These are phyloP conservation scores for Yamadazyma atlantica DNA, from an alignment of 1,139 yeast species.

Conservation along the genomic window DNA sequence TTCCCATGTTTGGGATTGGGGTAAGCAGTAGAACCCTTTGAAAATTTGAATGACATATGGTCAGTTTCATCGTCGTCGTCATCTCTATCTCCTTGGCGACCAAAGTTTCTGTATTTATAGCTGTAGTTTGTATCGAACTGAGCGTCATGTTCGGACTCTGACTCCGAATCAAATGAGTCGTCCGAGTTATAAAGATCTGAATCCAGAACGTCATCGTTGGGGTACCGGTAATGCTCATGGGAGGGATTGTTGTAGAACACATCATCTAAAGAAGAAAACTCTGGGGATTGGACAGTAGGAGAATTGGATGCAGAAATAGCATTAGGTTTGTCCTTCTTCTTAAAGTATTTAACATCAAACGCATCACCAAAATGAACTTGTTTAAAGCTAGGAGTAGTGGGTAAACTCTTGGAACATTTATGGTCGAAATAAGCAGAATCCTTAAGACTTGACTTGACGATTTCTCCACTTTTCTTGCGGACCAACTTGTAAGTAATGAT, in stretches of 20 bases:
- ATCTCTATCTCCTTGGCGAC: constrained; percentile 4
- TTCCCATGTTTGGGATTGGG: constrained; percentile 22
- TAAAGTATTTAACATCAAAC: constrained; percentile 57
- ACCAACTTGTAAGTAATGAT: constrained; percentile 32
- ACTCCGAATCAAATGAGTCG: constrained; percentile 4
- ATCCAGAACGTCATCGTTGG: constrained; percentile 1
- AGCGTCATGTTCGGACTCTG: constrained; percentile 8
- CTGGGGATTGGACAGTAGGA: constrained; percentile 39
- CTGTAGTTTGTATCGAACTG: constrained; percentile 11
- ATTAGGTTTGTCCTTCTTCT: constrained; percentile 67
- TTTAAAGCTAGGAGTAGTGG: constrained; percentile 71
- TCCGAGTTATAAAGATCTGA: constrained; percentile 17
- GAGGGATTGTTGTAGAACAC: no score
- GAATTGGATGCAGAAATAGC: constrained; percentile 71
- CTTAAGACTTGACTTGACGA: constrained; percentile 73
- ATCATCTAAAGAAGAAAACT: constrained; percentile 13
- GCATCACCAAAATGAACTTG: constrained; percentile 76
- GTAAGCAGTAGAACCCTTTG: constrained; percentile 22
- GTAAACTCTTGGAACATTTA: constrained; percentile 59
- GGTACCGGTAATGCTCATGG: not conserved
- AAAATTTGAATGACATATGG: constrained; percentile 12
- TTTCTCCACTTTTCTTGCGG: constrained; percentile 78
- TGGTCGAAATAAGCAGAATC: constrained; percentile 34
- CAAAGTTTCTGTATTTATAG: constrained; percentile 14
- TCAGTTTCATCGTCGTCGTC: constrained; percentile 16